Evolutionary conservation across 768 basidiomycete species (phyloP).

Genomic region (Lepiota venenata): DNA sequence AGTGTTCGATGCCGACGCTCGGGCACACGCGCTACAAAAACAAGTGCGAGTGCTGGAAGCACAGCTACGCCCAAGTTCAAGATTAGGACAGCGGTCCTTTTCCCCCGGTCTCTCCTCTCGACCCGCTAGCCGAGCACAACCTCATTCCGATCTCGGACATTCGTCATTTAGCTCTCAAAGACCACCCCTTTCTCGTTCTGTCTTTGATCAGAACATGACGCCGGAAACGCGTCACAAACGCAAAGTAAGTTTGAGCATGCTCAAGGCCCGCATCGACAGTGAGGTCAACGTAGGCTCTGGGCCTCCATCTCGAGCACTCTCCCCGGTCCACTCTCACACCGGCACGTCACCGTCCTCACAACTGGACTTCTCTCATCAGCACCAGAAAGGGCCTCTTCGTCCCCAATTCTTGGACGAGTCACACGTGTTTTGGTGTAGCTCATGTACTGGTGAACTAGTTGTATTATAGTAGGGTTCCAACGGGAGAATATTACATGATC

Average conservation of each 20-base stretch:
- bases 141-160: slow-evolving; percentile 29
- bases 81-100: slow-evolving; percentile 40
- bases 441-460: slow-evolving; percentile 79
- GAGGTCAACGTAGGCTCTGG: slow-evolving; percentile 50
- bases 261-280: slow-evolving; percentile 87
- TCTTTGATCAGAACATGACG: slow-evolving; percentile 67
- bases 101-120: slow-evolving; percentile 43
- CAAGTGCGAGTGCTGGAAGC: slow-evolving; percentile 63
- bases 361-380: slow-evolving; percentile 16
- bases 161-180: slow-evolving; percentile 36
- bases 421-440: slow-evolving; percentile 87
- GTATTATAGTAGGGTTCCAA: slow-evolving; percentile 44
- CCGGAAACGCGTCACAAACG: slow-evolving; percentile 81
- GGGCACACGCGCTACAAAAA: slow-evolving; percentile 63
- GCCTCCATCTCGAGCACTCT: slow-evolving; percentile 52
- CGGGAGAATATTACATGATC: slow-evolving; percentile 10
- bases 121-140: slow-evolving; percentile 40
- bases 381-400: slow-evolving; percentile 33
- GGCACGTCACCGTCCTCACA: slow-evolving; percentile 25
- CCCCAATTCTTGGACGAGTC: slow-evolving; percentile 85
- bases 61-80: slow-evolving; percentile 39
- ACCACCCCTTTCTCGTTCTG: slow-evolving; percentile 48
- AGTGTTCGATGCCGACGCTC: slow-evolving; percentile 71
- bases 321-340: slow-evolving; percentile 45
- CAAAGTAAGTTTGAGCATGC: slow-evolving; percentile 81